Percentiles rank a stretch among this genome's conserved stretches.
These are phyloP conservation scores for Candida odintsovae DNA, from an alignment of 805 yeast species.

Conservation along the genomic window DNA sequence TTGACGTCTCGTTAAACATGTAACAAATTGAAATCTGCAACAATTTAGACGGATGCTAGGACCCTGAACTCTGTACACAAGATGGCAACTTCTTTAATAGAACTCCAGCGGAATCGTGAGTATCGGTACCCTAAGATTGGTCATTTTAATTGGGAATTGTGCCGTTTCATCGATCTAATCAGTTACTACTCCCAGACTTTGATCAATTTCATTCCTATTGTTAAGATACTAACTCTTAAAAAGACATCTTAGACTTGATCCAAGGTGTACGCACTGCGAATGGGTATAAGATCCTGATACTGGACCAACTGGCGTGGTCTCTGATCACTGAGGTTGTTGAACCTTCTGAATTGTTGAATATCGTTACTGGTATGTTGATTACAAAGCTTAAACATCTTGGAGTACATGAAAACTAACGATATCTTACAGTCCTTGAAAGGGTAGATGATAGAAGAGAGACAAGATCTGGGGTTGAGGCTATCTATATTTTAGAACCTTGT, in stretches of 20 bases:
- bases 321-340: slow-evolving; percentile 43
- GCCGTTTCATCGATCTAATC: not conserved
- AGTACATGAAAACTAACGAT: slow-evolving; percentile 1
- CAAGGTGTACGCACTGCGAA: slow-evolving; percentile 38
- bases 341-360: slow-evolving; percentile 41
- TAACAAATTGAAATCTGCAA: no score
- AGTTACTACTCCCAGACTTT: not conserved
- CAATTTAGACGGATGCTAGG: no score
- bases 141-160: not conserved
- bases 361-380: slow-evolving; percentile 40
- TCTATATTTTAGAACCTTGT: slow-evolving; percentile 72
- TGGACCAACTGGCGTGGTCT: slow-evolving; percentile 51
- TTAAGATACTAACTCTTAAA: not conserved
- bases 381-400: no score
- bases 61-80: no score
- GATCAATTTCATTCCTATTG: not conserved
- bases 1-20: no score
- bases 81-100: slow-evolving; percentile 33
- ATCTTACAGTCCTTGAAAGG: slow-evolving; percentile 46
- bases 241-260: slow-evolving; percentile 30
- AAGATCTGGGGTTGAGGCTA: slow-evolving; percentile 64
- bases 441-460: slow-evolving; percentile 58
- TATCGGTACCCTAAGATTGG: no score
- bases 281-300: slow-evolving; percentile 44
- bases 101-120: slow-evolving; percentile 30